A percentile compares a stretch with the other conserved stretches of the same genome.
These are phyloP conservation scores for Chaetothyriales sp. DNA, from an alignment of 2,329 filamentous ascomycete genomes.

Conservation along the genomic window DNA sequence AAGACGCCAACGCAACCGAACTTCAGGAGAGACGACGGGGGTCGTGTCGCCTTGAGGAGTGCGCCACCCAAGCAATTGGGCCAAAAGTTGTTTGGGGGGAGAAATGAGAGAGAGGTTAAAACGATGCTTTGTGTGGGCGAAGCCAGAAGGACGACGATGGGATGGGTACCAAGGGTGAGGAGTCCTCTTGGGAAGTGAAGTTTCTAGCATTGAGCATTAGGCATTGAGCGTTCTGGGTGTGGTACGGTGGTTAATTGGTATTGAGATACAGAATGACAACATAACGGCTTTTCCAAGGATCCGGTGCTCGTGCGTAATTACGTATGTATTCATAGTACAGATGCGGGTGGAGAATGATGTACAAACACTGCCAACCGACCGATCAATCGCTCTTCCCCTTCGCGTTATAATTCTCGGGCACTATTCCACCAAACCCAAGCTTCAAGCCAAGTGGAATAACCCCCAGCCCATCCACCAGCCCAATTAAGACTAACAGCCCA, in stretches of 20 bases:
- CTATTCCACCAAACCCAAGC: neutral
- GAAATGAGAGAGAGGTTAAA: slow-evolving; percentile 1
- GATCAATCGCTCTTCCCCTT: neutral
- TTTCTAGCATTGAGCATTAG: neutral
- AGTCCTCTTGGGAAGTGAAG: slow-evolving; percentile 45
- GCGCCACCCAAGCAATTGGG: slow-evolving; percentile 40
- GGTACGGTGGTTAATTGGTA: neutral
- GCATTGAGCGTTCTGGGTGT: neutral
- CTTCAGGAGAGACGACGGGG: slow-evolving; percentile 25
- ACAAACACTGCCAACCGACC: neutral
- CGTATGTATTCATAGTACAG: no score
- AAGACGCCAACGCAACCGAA: slow-evolving; percentile 25
- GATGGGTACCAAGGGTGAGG: slow-evolving; percentile 61
- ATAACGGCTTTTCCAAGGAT: no score
- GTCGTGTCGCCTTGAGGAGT: slow-evolving; percentile 35
- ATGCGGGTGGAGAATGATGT: no score
- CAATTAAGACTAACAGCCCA: neutral
- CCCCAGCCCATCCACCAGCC: neutral
- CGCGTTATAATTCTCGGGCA: no score
- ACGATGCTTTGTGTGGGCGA: slow-evolving; percentile 40
- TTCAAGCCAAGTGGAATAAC: neutral
- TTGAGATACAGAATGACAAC: neutral
- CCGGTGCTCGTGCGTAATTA: no score
- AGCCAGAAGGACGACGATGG: slow-evolving; percentile 61
- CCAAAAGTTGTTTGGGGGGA: slow-evolving; percentile 27